Percentiles rank a stretch among this genome's conserved stretches.
phyloP scores from a whole-genome alignment of 306 rosid species.

The Biancaea sappan region DNA sequence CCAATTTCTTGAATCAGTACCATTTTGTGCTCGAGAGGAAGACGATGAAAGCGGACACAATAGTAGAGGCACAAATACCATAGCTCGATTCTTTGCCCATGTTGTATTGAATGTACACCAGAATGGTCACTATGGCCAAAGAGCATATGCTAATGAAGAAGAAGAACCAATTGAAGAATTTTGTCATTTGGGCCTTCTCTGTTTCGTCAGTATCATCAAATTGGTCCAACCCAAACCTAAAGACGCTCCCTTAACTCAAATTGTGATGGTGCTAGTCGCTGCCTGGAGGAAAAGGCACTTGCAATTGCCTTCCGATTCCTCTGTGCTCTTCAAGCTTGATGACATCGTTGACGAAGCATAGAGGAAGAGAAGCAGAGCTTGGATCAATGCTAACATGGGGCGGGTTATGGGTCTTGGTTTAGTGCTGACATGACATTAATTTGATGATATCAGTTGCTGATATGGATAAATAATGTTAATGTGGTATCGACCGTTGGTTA shows the following conservation, averaged over 20 bases:
- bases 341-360: slow-evolving; percentile 35
- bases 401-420: too few species aligned
- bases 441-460: too few species aligned
- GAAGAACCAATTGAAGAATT: slow-evolving; percentile 88
- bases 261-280: slow-evolving; percentile 63
- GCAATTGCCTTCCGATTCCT: slow-evolving; percentile 59
- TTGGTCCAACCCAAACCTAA: slow-evolving; percentile 89
- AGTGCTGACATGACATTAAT: too few species aligned
- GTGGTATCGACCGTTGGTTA: too few species aligned
- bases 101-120: slow-evolving; percentile 76
- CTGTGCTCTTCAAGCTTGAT: slow-evolving; percentile 48
- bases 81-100: slow-evolving; percentile 80
- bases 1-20: slow-evolving; percentile 70
- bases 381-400: too few species aligned
- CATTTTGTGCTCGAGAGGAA: slow-evolving; percentile 69
- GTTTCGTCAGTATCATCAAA: slow-evolving; percentile 60
- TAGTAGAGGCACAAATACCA: slow-evolving; percentile 69
- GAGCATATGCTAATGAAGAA: slow-evolving; percentile 85
- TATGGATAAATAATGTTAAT: too few species aligned
- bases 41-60: slow-evolving; percentile 49
- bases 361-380: slow-evolving; percentile 55
- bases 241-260: slow-evolving; percentile 84
- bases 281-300: slow-evolving; percentile 64
- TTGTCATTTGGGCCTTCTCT: slow-evolving; percentile 57
- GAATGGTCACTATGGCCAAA: slow-evolving; percentile 62